Percentiles rank a stretch among this genome's conserved stretches.
Evolutionary conservation across 495 filamentous ascomycete species (phyloP).

Genomic region (Neurospora sublineolata): DNA sequence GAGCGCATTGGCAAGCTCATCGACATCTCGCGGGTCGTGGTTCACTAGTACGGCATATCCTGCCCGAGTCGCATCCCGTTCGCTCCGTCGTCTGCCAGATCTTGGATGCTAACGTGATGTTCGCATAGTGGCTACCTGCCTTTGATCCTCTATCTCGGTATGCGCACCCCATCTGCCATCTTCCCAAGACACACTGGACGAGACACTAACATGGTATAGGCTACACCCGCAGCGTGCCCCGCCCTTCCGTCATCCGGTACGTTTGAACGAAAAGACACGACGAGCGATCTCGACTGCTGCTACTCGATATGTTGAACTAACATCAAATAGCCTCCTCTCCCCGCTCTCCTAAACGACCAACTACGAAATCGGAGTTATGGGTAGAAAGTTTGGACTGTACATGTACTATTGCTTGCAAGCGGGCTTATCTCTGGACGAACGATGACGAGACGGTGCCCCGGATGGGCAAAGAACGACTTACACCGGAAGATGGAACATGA

Average conservation of each 20-base stretch:
- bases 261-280: constrained; percentile 2
- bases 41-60: constrained; percentile 69
- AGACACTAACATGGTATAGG: constrained; percentile 41
- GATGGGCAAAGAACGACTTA: neutral
- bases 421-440: neutral
- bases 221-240: constrained; percentile 85
- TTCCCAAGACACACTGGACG: neutral
- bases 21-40: constrained; percentile 85
- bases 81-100: neutral
- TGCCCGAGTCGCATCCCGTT: neutral
- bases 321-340: constrained; percentile 50
- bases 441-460: neutral
- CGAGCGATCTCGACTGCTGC: neutral
- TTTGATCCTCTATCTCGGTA: constrained; percentile 94
- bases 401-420: constrained; percentile 9
- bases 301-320: neutral
- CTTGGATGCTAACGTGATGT: constrained; percentile 21
- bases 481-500: neutral
- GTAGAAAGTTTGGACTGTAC: constrained; percentile 6
- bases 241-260: constrained; percentile 88
- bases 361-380: neutral
- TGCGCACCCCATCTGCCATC: constrained; percentile 13
- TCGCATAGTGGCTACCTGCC: constrained; percentile 78
- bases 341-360: constrained; percentile 45
- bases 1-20: constrained; percentile 94